Evolutionary conservation across 2,329 filamentous ascomycete genomes (phyloP).

Genomic region (Fusarium sp.): DNA sequence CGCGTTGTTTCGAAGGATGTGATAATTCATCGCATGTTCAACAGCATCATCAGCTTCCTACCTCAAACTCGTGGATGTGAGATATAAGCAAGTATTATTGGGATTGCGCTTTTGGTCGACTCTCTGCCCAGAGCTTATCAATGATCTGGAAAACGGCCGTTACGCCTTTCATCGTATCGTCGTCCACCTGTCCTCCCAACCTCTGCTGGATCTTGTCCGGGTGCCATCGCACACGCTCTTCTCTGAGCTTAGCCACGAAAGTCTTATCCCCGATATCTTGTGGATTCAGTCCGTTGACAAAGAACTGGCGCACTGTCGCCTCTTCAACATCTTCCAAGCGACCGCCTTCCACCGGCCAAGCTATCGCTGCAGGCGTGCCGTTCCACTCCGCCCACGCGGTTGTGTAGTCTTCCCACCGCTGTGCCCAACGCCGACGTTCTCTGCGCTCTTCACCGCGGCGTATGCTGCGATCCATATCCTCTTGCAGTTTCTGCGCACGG

Average conservation of each 20-base stretch:
- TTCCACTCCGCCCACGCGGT: slow-evolving; percentile 71
- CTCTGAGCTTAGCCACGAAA: slow-evolving; percentile 72
- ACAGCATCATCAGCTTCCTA: background rate
- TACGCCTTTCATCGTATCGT: slow-evolving; percentile 78
- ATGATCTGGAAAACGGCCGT: slow-evolving; percentile 94
- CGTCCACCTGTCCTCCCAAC: slow-evolving; percentile 79
- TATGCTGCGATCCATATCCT: slow-evolving; percentile 77
- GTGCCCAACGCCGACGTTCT: slow-evolving; percentile 65
- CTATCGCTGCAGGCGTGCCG: slow-evolving; percentile 56
- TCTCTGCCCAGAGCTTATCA: slow-evolving; percentile 81
- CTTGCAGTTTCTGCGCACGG: slow-evolving; percentile 64
- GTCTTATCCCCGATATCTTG: slow-evolving; percentile 60
- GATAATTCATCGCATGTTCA: background rate
- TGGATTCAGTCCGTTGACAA: slow-evolving; percentile 63
- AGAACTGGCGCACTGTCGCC: slow-evolving; percentile 75
- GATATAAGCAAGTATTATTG: background rate
- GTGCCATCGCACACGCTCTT: slow-evolving; percentile 93
- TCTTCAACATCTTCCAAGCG: slow-evolving; percentile 65
- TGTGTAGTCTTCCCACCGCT: slow-evolving; percentile 74
- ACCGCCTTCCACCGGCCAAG: slow-evolving; percentile 81
- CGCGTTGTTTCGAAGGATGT: background rate
- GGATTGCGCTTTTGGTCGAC: slow-evolving; percentile 53
- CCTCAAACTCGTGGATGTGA: background rate
- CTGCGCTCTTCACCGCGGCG: slow-evolving; percentile 74
- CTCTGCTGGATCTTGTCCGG: slow-evolving; percentile 97